These are phyloP conservation scores for Sordariomycetes sp. DNA, from an alignment of 2,329 filamentous ascomycete species.

Conservation along the genomic window DNA sequence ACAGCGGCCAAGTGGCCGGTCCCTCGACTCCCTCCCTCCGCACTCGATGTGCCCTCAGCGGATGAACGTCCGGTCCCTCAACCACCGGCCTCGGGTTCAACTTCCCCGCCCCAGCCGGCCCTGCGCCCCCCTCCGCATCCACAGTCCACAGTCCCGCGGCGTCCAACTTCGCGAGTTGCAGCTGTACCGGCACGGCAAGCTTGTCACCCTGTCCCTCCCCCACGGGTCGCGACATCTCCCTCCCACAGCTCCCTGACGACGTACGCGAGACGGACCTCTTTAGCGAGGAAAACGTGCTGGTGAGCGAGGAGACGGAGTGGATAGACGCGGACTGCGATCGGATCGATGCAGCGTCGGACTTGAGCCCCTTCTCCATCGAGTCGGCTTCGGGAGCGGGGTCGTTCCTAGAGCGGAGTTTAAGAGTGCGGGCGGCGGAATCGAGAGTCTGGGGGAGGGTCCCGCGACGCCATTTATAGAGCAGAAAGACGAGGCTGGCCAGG, in stretches of 20 bases:
- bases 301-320: not conserved
- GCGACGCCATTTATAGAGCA: constrained; percentile 6
- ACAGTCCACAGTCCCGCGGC: constrained; percentile 1
- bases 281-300: not conserved
- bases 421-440: not conserved
- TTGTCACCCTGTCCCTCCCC: constrained; percentile 1
- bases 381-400: not conserved
- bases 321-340: not conserved
- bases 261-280: not conserved
- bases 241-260: not conserved
- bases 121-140: not conserved
- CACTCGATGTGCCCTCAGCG: constrained; percentile 1
- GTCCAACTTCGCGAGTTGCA: constrained; percentile 2
- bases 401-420: not conserved
- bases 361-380: constrained; percentile 4
- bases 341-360: not conserved
- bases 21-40: not conserved
- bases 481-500: constrained; percentile 3
- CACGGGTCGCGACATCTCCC: not conserved
- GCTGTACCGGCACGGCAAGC: not conserved
- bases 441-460: constrained; percentile 3
- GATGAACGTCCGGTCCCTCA: constrained; percentile 1
- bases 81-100: constrained; percentile 1
- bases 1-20: not conserved
- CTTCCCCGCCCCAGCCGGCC: not conserved